Evolutionary conservation across 1,284 basidiomycete species (phyloP), one percentile per base, ranked within the genome.

Genomic region (Puccinia hordei): DNA sequence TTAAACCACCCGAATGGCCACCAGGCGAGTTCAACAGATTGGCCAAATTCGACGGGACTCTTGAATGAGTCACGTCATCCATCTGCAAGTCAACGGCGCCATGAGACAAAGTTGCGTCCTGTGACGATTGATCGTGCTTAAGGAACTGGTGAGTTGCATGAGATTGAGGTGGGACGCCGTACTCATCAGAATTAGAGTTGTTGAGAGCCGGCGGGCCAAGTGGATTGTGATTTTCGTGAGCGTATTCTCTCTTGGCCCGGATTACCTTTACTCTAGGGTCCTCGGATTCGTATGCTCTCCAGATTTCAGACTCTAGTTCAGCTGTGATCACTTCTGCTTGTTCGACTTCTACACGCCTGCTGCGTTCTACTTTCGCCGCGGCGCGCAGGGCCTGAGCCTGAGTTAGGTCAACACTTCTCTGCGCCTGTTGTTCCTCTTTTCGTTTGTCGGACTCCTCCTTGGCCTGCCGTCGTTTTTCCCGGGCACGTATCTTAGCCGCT

Each of bases 11-110:
- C n/a, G 44, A n/a, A 44, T 73, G 71, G n/a, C 51, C 71, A 55
- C 69, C 44, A 1, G 79, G 79, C 10, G 79, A 80, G 63, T 80
- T 80, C 33, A 80, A 59, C n/a, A 80, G 71, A 68, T 74, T 80
- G 13, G 79, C 79, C 69, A 80, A 44, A 49, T 80, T 80, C 6
- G 79, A 80, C n/a, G 79, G 79, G 57, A 80, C 59, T 22, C 71
- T 71, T 38, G 44, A 49, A 33, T 80, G 55, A 38, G 12, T 38
- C 30, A 38, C 71, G 12, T 73, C 69, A 30, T 65, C 69, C 17
- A 35, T 59, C 35, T 66, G 59, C 10, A 35, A 24, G 33, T 68
- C 38, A 27, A 17, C 30, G 53, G 24, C 2, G 27, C 68, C 61
- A 73, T 80, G 44, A 4, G 41, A 12, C 19, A 75, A 55, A 22